Percentiles rank a stretch among this genome's conserved stretches.
phyloP scores from a whole-genome alignment of 163 green algal species.

The Scenedesmus sp. region DNA sequence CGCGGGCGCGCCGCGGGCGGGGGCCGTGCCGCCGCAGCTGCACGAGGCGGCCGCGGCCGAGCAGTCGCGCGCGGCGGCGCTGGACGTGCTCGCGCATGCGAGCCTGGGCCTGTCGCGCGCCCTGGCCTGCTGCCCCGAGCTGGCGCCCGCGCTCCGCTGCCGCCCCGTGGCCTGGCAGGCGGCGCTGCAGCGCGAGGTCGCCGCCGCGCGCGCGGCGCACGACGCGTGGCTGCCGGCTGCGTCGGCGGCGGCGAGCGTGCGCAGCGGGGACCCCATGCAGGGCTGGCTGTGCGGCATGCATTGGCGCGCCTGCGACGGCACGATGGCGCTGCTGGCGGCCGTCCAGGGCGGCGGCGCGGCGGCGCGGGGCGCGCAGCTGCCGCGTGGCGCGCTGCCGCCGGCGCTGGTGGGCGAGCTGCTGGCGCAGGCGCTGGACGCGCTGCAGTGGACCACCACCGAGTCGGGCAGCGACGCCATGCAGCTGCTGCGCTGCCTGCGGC shows the following conservation, averaged over 20 bases:
- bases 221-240: slow-evolving; percentile 13
- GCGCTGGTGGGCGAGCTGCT: background rate
- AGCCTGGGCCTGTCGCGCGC: background rate
- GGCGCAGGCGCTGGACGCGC: slow-evolving; percentile 13
- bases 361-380: background rate
- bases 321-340: slow-evolving; percentile 1
- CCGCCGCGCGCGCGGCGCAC: background rate
- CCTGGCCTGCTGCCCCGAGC: background rate
- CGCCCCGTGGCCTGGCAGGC: slow-evolving; percentile 2
- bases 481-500: slow-evolving; percentile 19
- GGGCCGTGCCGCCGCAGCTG: background rate
- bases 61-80: slow-evolving; percentile 9
- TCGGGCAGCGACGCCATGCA: slow-evolving; percentile 11
- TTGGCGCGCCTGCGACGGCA: slow-evolving; percentile 7
- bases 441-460: slow-evolving; percentile 2
- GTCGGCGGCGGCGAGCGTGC: background rate
- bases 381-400: slow-evolving; percentile 4
- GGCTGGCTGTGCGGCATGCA: slow-evolving; percentile 11
- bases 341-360: background rate
- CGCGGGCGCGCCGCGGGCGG: too few relatives aligned
- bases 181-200: slow-evolving; percentile 21
- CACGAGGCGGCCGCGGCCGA: slow-evolving; percentile 10
- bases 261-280: background rate
- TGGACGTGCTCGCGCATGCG: slow-evolving; percentile 20
- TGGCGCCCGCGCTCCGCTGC: background rate